phyloP scores from a whole-genome alignment of 2,329 filamentous ascomycete species.

The Dactylonectria macrodidyma region DNA sequence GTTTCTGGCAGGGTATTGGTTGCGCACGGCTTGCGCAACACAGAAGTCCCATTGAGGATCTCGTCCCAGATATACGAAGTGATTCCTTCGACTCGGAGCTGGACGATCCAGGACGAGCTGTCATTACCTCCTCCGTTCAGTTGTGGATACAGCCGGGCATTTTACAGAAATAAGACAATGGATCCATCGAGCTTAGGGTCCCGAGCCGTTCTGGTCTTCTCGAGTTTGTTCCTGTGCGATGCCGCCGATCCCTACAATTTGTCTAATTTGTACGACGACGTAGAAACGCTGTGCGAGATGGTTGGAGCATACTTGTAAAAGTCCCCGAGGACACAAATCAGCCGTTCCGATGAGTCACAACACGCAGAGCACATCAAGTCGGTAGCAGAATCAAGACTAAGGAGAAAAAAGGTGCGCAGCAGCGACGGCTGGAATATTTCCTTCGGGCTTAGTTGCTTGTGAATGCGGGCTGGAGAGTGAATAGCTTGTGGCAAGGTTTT shows the following conservation, averaged over 20 bases:
- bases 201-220: background rate
- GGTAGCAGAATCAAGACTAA: too few relatives aligned
- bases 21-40: conserved; percentile 4
- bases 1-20: conserved; percentile 1
- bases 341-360: too few relatives aligned
- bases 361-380: background rate
- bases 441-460: background rate
- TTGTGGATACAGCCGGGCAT: background rate
- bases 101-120: conserved; percentile 1
- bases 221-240: background rate
- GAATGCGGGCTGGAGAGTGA: background rate
- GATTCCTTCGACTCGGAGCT: background rate
- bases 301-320: background rate
- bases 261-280: conserved; percentile 5
- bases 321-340: too few relatives aligned
- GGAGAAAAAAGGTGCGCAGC: too few relatives aligned
- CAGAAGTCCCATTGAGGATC: conserved; percentile 4
- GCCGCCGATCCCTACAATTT: conserved; percentile 1
- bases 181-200: background rate
- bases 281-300: conserved; percentile 5
- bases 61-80: conserved; percentile 1
- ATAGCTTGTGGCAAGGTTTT: background rate
- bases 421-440: background rate
- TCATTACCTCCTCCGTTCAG: conserved; percentile 3
- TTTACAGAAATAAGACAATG: background rate